Conservation (phyloP, 2,329 filamentous ascomycete genomes). For the Xylaria sp. region DNA sequence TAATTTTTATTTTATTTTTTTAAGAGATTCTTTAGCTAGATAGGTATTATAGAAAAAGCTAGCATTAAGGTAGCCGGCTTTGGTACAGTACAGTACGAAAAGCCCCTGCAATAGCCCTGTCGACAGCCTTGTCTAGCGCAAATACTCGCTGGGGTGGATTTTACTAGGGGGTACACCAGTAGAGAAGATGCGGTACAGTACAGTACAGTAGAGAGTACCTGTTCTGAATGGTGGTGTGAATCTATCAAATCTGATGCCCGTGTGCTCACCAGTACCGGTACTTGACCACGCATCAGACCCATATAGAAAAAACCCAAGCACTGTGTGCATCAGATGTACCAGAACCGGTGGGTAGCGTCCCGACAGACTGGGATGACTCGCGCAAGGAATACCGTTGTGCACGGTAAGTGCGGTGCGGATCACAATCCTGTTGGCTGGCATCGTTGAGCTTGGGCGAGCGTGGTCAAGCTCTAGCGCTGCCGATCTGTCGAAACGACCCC, state of each 20-base stretch:
- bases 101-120: no score
- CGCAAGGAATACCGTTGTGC: constrained; percentile 39
- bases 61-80: no score
- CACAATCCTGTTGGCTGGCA: constrained; percentile 39
- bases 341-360: constrained; percentile 26
- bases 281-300: background rate
- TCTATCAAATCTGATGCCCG: constrained; percentile 5
- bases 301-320: background rate
- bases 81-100: no score
- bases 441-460: constrained; percentile 27
- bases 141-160: no score
- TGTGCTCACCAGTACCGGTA: constrained; percentile 13
- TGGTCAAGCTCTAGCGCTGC: constrained; percentile 33
- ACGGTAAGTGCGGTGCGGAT: constrained; percentile 39
- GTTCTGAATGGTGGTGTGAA: constrained; percentile 10
- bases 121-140: no score
- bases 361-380: constrained; percentile 43
- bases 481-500: constrained; percentile 30
- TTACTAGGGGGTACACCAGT: no score
- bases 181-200: no score
- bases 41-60: no score
- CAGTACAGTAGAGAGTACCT: background rate
- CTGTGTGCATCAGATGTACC: constrained; percentile 8
- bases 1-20: no score
- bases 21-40: no score